Evolutionary conservation across 345 rosid genomes (phyloP).

Genomic region (Pistacia vera): DNA sequence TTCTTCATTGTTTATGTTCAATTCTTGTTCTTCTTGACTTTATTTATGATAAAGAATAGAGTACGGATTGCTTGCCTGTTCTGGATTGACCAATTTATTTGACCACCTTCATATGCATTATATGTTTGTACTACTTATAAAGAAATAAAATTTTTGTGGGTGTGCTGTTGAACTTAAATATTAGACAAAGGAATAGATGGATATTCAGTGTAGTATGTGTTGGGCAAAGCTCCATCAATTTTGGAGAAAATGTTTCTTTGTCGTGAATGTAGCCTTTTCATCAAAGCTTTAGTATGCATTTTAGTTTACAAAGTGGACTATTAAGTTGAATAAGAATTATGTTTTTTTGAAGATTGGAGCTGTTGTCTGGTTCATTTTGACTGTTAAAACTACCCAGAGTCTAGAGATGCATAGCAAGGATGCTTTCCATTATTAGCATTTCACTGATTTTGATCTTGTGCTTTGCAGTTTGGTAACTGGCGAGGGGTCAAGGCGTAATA

Average conservation of each 20-base stretch:
- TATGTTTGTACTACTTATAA: neutral
- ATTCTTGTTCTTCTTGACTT: neutral
- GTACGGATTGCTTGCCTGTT: neutral
- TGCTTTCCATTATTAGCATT: conserved; percentile 8
- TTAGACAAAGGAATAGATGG: neutral
- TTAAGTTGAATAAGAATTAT: neutral
- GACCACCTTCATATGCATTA: neutral
- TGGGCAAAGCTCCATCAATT: neutral
- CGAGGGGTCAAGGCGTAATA: conserved; percentile 33
- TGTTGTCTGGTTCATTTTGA: neutral
- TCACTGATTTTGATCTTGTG: neutral
- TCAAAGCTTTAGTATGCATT: neutral
- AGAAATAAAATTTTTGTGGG: neutral
- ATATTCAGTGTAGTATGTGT: neutral
- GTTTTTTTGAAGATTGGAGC: conserved; percentile 3
- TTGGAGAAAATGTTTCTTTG: neutral
- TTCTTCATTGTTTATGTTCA: neutral
- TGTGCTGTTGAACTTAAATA: neutral
- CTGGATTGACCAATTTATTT: neutral
- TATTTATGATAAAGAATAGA: neutral
- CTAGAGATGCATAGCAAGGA: conserved; percentile 1
- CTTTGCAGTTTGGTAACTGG: conserved; percentile 43
- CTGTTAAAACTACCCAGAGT: neutral
- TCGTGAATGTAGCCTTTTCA: neutral
- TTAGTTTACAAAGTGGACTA: neutral